Evolutionary conservation across 176 grass and related monocot species (phyloP).

Genomic region (Aegilops umbellulata): DNA sequence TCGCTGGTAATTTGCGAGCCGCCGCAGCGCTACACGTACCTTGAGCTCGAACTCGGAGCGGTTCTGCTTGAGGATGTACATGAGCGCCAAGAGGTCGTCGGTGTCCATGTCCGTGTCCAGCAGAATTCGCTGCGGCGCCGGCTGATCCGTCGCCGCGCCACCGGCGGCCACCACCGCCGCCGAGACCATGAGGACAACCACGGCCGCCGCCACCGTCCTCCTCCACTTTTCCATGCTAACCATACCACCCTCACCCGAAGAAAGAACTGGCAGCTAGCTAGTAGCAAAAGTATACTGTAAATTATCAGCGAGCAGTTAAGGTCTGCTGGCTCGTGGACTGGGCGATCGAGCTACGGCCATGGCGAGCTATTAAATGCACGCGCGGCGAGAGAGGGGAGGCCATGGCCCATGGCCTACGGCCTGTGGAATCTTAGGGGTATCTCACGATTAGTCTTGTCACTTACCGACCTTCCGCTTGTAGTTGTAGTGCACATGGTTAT

Average conservation of each 20-base stretch:
- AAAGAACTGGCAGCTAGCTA: background rate
- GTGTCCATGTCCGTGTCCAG: constrained; percentile 76
- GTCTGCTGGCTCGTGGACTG: background rate
- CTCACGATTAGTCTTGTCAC: background rate
- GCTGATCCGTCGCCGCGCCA: background rate
- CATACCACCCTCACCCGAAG: background rate
- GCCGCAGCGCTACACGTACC: constrained; percentile 22
- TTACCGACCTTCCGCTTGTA: background rate
- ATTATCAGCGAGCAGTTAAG: background rate
- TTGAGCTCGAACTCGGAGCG: constrained; percentile 72
- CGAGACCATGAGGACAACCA: background rate
- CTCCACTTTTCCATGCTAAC: background rate
- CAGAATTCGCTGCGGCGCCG: constrained; percentile 50
- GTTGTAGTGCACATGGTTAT: background rate
- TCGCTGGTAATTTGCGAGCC: background rate
- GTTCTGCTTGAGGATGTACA: constrained; percentile 84
- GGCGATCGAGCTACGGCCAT: background rate
- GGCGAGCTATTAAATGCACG: background rate
- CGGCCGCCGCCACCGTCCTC: constrained; percentile 3
- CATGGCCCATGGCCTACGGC: background rate
- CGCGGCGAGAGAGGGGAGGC: background rate
- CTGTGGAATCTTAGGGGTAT: background rate
- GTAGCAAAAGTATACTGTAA: background rate
- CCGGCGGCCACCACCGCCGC: background rate
- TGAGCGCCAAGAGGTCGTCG: constrained; percentile 67